A percentile compares a stretch with the other conserved stretches of the same genome.
Conservation (phyloP, 805 yeast genomes). For the Lipomyces yamanashiensis region DNA sequence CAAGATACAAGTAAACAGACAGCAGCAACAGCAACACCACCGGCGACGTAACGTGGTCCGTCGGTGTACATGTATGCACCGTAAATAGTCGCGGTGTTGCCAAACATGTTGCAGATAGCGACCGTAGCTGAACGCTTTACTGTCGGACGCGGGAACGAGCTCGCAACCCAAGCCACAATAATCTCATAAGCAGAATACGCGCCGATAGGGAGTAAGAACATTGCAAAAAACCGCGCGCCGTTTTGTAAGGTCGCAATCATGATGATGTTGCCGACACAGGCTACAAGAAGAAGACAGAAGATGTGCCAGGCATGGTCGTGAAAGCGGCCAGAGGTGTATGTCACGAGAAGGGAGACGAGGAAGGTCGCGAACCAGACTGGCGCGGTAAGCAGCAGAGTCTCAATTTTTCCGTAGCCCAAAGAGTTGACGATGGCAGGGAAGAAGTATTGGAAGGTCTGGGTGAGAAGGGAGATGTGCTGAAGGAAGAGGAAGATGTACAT, state of each 20-base stretch:
- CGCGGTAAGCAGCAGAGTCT: slow-evolving; percentile 60
- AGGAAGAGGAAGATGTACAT: slow-evolving; percentile 29
- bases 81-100: slow-evolving; percentile 27
- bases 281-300: slow-evolving; percentile 6
- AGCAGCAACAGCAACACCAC: slow-evolving; percentile 24
- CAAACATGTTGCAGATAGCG: slow-evolving; percentile 31
- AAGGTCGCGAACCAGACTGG: slow-evolving; percentile 66
- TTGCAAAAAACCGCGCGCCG: slow-evolving; percentile 29
- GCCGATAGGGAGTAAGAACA: slow-evolving; percentile 32
- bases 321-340: slow-evolving; percentile 30
- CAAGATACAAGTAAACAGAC: slow-evolving; percentile 15
- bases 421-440: slow-evolving; percentile 64
- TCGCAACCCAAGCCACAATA: slow-evolving; percentile 31
- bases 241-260: slow-evolving; percentile 18
- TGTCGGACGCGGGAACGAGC: slow-evolving; percentile 31
- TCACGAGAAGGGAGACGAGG: slow-evolving; percentile 50
- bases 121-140: slow-evolving; percentile 28
- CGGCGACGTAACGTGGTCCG: slow-evolving; percentile 28
- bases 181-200: slow-evolving; percentile 27
- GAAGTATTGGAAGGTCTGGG: slow-evolving; percentile 52
- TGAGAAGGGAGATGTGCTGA: slow-evolving; percentile 30
- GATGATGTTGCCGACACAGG: slow-evolving; percentile 26
- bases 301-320: slow-evolving; percentile 31
- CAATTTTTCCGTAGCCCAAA: slow-evolving; percentile 54
- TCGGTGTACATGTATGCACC: slow-evolving; percentile 28